Conservation (phyloP, 305 asterid species). For the Ajuga reptans region DNA sequence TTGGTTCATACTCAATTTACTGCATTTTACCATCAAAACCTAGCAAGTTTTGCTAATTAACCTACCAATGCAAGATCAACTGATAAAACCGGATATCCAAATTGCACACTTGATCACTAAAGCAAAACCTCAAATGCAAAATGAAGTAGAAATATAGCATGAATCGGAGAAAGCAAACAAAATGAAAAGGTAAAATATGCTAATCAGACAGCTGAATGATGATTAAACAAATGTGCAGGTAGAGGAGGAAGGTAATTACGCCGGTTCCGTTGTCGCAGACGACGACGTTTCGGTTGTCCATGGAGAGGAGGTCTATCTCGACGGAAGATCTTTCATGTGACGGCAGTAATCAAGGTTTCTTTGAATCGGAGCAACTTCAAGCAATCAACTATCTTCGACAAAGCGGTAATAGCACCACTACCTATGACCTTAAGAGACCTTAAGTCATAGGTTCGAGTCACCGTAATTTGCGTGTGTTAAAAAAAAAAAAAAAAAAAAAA, state of each 20-base stretch:
- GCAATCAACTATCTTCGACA: not conserved
- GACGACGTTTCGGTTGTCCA: constrained; percentile 76
- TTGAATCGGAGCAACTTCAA: constrained; percentile 19
- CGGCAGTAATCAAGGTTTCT: constrained; percentile 16
- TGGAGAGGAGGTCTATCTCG: constrained; percentile 8
- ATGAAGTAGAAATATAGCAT: not conserved
- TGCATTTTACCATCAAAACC: not conserved
- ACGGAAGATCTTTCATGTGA: constrained; percentile 14
- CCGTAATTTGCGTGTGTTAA: too few species aligned
- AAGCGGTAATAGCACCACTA: too few species aligned
- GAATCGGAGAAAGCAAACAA: not conserved
- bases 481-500: too few species aligned
- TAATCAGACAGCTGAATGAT: constrained; percentile 16
- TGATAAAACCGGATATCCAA: not conserved
- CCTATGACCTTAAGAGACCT: too few species aligned
- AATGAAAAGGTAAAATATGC: not conserved
- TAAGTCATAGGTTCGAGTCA: too few species aligned
- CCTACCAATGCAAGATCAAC: constrained; percentile 14
- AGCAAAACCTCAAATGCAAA: not conserved
- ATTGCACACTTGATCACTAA: not conserved
- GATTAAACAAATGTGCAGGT: not conserved
- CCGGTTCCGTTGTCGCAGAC: constrained; percentile 92
- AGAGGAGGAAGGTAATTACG: constrained; percentile 31
- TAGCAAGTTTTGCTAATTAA: not conserved
- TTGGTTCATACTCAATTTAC: not conserved